Conservation (phyloP, 345 rosid species). For the Isatis tinctoria region DNA sequence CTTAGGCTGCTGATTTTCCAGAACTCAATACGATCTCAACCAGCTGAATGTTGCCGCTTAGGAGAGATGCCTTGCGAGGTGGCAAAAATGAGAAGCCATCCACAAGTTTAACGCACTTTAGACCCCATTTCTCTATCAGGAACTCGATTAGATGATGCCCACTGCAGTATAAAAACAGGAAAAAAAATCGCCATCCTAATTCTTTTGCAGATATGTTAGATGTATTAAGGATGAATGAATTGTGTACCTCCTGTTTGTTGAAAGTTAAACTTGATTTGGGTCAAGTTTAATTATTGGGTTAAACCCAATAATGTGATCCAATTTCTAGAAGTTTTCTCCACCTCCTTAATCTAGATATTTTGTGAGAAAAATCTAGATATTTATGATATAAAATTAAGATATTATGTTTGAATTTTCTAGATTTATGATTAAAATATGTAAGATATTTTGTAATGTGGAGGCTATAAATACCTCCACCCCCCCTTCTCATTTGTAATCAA, state of each 20-base stretch:
- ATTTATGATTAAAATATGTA: too few relatives aligned
- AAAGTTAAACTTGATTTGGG: too few relatives aligned
- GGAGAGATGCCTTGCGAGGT: slow-evolving; percentile 51
- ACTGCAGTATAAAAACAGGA: slow-evolving; percentile 34
- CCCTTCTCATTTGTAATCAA: too few relatives aligned
- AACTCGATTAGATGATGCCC: slow-evolving; percentile 93
- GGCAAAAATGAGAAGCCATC: slow-evolving; percentile 89
- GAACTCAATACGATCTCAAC: not conserved
- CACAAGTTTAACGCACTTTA: slow-evolving; percentile 66
- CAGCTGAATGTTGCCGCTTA: slow-evolving; percentile 14
- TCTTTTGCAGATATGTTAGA: not conserved
- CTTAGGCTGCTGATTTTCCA: slow-evolving; percentile 13
- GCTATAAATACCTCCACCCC: too few relatives aligned
- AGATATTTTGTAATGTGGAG: too few relatives aligned
- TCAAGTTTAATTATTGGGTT: too few relatives aligned
- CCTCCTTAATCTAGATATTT: too few relatives aligned
- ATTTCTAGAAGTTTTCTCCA: too few relatives aligned
- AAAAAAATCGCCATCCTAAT: not conserved
- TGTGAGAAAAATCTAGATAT: too few relatives aligned
- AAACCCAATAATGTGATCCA: too few relatives aligned
- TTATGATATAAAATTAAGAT: too few relatives aligned
- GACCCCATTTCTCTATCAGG: slow-evolving; percentile 84
- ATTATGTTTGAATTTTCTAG: too few relatives aligned
- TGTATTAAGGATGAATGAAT: not conserved
- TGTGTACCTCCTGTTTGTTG: slow-evolving; percentile 72